phyloP scores from a whole-genome alignment of 1,284 basidiomycete species.

The Golubevia sp. region DNA sequence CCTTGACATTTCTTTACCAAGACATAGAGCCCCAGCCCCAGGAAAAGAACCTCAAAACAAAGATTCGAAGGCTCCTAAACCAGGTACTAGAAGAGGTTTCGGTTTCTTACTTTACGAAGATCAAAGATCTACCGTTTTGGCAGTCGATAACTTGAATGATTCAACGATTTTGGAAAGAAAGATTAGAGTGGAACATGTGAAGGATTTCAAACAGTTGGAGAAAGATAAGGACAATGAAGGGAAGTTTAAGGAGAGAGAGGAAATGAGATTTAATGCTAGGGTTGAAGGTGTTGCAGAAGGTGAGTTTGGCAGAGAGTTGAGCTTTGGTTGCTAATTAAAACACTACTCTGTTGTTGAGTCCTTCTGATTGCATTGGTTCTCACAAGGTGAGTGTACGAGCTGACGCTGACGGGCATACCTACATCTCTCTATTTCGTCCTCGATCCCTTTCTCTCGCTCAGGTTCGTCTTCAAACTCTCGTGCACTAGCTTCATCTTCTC shows the following conservation, averaged over 20 bases:
- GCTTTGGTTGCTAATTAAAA: too few species aligned
- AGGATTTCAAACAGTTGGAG: slow-evolving; percentile 86
- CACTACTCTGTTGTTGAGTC: too few species aligned
- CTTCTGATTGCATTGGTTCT: background rate
- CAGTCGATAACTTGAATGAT: slow-evolving; percentile 98
- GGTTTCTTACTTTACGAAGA: slow-evolving; percentile 99
- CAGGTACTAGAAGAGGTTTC: slow-evolving; percentile 86
- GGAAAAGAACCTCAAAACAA: slow-evolving; percentile 22
- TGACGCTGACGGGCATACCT: slow-evolving; percentile 82
- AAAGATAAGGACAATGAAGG: slow-evolving; percentile 77
- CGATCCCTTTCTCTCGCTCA: slow-evolving; percentile 1
- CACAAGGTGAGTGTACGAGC: slow-evolving; percentile 63
- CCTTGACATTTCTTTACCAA: slow-evolving; percentile 90
- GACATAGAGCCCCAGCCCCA: slow-evolving; percentile 62
- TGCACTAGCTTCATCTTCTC: slow-evolving; percentile 21
- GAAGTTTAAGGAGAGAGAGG: slow-evolving; percentile 80
- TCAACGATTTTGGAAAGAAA: slow-evolving; percentile 83
- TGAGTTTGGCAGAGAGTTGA: background rate
- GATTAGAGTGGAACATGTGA: slow-evolving; percentile 87
- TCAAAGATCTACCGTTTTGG: slow-evolving; percentile 90
- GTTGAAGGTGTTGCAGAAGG: slow-evolving; percentile 12
- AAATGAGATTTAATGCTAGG: slow-evolving; percentile 47
- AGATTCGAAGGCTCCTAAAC: slow-evolving; percentile 70
- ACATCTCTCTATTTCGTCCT: slow-evolving; percentile 63
- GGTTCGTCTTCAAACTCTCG: slow-evolving; percentile 9